These are phyloP conservation scores for Phytopythium aichiense DNA, from an alignment of 352 stramenopile genomes.

Conservation along the genomic window DNA sequence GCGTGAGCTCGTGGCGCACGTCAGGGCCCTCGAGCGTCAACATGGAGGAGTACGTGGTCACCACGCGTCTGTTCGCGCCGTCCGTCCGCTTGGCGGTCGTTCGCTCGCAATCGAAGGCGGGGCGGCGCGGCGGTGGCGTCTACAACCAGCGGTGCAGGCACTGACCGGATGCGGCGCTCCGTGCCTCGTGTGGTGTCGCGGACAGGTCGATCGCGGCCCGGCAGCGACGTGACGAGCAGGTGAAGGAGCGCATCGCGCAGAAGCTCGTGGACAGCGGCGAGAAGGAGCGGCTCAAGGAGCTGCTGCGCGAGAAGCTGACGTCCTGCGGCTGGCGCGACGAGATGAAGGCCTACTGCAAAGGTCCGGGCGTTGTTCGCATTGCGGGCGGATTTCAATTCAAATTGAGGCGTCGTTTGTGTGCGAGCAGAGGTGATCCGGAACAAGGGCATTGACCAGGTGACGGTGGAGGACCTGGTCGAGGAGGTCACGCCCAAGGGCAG, in stretches of 20 bases:
- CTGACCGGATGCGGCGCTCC: background rate
- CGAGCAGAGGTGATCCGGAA: slow-evolving; percentile 88
- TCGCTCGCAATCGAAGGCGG: background rate
- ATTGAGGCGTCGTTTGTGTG: background rate
- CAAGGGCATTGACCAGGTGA: slow-evolving; percentile 94
- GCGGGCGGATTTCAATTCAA: background rate
- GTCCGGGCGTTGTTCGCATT: slow-evolving; percentile 14
- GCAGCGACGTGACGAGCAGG: slow-evolving; percentile 62
- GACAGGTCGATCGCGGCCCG: slow-evolving; percentile 47
- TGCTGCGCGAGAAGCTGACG: slow-evolving; percentile 80
- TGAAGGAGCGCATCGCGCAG: slow-evolving; percentile 77
- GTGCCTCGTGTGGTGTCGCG: background rate
- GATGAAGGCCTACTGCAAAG: slow-evolving; percentile 89
- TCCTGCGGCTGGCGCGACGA: slow-evolving; percentile 92
- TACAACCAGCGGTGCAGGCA: background rate
- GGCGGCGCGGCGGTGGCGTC: background rate
- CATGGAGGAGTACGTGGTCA: slow-evolving; percentile 2
- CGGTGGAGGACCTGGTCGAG: slow-evolving; percentile 91
- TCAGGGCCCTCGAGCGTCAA: background rate
- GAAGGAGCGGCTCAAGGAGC: slow-evolving; percentile 89
- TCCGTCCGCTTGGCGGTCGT: background rate
- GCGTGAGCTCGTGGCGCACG: background rate
- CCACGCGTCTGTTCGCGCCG: background rate
- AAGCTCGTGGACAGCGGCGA: slow-evolving; percentile 88
- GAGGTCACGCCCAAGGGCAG: slow-evolving; percentile 89